These are phyloP conservation scores for Ophiostoma pallidulum DNA, from an alignment of 2,329 filamentous ascomycete species.

Conservation along the genomic window DNA sequence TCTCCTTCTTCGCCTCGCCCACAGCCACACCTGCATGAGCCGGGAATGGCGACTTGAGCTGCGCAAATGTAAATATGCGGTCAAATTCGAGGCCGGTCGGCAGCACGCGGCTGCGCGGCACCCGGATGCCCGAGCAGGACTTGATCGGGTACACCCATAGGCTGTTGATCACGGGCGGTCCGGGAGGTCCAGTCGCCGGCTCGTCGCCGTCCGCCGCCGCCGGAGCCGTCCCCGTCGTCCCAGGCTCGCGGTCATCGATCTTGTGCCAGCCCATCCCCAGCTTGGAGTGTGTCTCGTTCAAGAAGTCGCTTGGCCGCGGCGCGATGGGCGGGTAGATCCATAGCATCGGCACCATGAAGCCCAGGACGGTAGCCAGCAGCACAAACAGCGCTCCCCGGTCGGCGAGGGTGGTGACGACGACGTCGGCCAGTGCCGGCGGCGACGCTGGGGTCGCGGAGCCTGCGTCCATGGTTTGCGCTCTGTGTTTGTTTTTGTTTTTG, in stretches of 20 bases:
- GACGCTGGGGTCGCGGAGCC: not conserved
- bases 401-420: not conserved
- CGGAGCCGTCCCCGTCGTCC: not conserved
- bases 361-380: constrained; percentile 34
- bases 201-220: not conserved
- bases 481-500: too few species aligned
- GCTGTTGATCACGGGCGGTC: constrained; percentile 39
- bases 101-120: constrained; percentile 54
- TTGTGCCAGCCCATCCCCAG: constrained; percentile 32
- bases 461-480: not conserved
- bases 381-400: constrained; percentile 23
- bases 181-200: constrained; percentile 15
- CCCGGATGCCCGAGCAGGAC: constrained; percentile 68
- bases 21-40: constrained; percentile 23
- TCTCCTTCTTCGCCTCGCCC: not conserved
- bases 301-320: constrained; percentile 42
- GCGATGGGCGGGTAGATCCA: constrained; percentile 46
- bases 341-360: constrained; percentile 45
- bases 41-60: constrained; percentile 45
- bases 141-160: constrained; percentile 77
- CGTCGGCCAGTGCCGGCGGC: not conserved
- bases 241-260: constrained; percentile 26
- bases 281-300: constrained; percentile 44
- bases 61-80: constrained; percentile 73
- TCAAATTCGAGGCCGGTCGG: constrained; percentile 68